Evolutionary conservation across 768 basidiomycete species (phyloP), one percentile per base, ranked within the genome.

Genomic region (Mycena vulgaris): DNA sequence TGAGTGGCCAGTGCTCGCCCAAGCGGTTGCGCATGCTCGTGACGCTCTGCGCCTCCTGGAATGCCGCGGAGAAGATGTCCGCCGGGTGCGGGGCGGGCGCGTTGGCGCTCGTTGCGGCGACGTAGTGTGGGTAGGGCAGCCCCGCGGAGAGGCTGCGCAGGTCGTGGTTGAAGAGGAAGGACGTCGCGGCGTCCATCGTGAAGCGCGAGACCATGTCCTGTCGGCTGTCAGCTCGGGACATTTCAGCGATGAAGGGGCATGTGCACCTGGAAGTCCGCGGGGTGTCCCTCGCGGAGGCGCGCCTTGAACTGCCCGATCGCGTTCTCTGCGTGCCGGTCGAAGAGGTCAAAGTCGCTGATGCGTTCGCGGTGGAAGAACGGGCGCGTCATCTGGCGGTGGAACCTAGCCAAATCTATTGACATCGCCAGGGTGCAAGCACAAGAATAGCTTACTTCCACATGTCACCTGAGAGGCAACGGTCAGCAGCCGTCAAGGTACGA

Each of bases 321-420:
- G n/a, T 85, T 79, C 40, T 86, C 84, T 4, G 87, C 83, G 55
- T 90, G 89, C n/a, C 83, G 80, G 59, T 87, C 88, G 70, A 91
- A 92, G 35, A 87, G 88, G 30, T 91, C 87, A 64, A 91, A 92
- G 74, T 91, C 87, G 49, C 84, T 86, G 63, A 91, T 88, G 28
- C 86, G 83, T 37, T 92, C 91, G 59, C 83, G 85, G 66, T 78
- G 86, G 80, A 94, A 93, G 81, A 93, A 93, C 0, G 92, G 92
- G 0, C 92, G 87, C 0, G 90, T 89, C 82, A 93, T 90, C 5
- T 84, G 75, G 14, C 92, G 88, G 76, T 93, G 91, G 74, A 91
- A 87, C 73, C 91, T 87, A 16, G 17, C 28, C 7, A 16, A 37
- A 47, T 56, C 53, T 57, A 70, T 17, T 8, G 42, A 28, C 0